These are phyloP conservation scores for Boletus sp. DNA, from an alignment of 1,284 basidiomycete species.

Conservation along the genomic window DNA sequence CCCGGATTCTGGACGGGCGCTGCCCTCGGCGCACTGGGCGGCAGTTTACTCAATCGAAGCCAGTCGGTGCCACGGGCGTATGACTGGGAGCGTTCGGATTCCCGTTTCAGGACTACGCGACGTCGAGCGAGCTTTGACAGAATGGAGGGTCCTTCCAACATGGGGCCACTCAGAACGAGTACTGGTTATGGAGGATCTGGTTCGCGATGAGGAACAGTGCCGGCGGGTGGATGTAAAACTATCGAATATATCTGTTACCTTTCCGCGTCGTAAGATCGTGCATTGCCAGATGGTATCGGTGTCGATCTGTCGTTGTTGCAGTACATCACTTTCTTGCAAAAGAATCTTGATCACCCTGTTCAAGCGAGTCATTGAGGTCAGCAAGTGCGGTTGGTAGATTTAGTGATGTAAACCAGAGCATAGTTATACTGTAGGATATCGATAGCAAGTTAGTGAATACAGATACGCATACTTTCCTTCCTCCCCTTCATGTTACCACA, in stretches of 20 bases:
- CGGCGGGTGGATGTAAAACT: not conserved
- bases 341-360: slow-evolving; percentile 1
- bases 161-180: slow-evolving; percentile 51
- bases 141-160: slow-evolving; percentile 63
- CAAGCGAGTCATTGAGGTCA: too few relatives aligned
- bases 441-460: slow-evolving; percentile 18
- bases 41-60: slow-evolving; percentile 49
- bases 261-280: not conserved
- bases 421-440: not conserved
- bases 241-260: not conserved
- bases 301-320: not conserved
- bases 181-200: slow-evolving; percentile 69
- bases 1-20: slow-evolving; percentile 84
- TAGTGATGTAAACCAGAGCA: not conserved
- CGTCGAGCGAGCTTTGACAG: slow-evolving; percentile 42
- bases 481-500: slow-evolving; percentile 2
- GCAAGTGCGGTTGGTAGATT: not conserved
- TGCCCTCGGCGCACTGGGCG: slow-evolving; percentile 61
- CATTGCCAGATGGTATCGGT: not conserved
- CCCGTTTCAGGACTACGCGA: slow-evolving; percentile 21
- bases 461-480: slow-evolving; percentile 12
- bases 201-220: slow-evolving; percentile 38
- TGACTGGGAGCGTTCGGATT: slow-evolving; percentile 51
- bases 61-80: slow-evolving; percentile 33
- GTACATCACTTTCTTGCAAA: not conserved